A percentile compares a stretch with the other conserved stretches of the same genome.
phyloP scores from a whole-genome alignment of 495 filamentous ascomycete genomes.

The Hypoxylon cercidicola region DNA sequence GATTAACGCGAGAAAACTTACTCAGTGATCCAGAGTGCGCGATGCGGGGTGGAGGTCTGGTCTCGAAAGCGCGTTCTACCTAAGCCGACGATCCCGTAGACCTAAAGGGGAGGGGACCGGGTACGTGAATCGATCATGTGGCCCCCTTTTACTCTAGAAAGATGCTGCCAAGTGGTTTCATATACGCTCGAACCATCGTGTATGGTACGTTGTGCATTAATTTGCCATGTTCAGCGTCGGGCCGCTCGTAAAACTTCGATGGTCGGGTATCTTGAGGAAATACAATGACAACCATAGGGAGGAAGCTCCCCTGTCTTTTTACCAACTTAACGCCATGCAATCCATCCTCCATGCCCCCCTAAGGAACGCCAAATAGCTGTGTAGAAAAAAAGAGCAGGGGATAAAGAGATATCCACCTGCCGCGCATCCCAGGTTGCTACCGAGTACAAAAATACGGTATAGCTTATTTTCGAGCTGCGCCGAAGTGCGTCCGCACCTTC shows the following conservation, averaged over 20 bases:
- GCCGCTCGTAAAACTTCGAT: slow-evolving; percentile 12
- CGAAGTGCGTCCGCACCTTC: slow-evolving; percentile 63
- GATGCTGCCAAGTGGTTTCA: neutral
- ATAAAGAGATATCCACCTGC: neutral
- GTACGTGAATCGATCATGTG: too few species aligned
- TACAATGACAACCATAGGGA: slow-evolving; percentile 5
- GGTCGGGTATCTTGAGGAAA: slow-evolving; percentile 27
- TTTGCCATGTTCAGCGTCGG: slow-evolving; percentile 1
- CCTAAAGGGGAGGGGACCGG: too few species aligned
- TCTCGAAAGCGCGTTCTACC: too few species aligned
- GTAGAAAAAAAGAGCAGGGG: slow-evolving; percentile 10
- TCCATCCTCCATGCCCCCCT: neutral
- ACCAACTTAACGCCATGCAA: slow-evolving; percentile 19
- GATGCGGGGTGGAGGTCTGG: too few species aligned
- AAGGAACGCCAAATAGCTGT: slow-evolving; percentile 16
- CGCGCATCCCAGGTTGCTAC: too few species aligned
- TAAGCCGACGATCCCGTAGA: too few species aligned
- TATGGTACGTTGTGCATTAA: neutral
- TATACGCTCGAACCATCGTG: neutral
- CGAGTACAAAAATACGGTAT: neutral
- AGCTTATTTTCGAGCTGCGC: slow-evolving; percentile 58
- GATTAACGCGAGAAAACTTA: too few species aligned
- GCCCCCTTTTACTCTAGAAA: too few species aligned
- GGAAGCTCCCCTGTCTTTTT: neutral
- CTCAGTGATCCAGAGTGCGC: too few species aligned